Evolutionary conservation across 805 yeast species (phyloP).

Genomic region (Maudiozyma saulgeensis): DNA sequence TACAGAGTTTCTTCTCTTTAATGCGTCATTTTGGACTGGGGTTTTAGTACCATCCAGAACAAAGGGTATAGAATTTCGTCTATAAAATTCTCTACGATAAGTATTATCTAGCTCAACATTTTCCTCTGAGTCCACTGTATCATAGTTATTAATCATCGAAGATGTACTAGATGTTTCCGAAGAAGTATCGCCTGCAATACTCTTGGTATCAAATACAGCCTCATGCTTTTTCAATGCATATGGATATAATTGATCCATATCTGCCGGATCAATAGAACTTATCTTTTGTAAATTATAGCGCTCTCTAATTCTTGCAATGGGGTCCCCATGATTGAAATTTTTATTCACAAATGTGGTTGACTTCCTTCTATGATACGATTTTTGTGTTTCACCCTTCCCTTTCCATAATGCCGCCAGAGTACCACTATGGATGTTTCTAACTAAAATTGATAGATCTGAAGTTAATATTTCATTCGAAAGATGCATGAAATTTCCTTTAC

Average conservation of each 20-base stretch:
- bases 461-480: conserved; percentile 33
- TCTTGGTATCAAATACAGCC: background rate
- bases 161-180: conserved; percentile 5
- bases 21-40: background rate
- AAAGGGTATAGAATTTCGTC: conserved; percentile 22
- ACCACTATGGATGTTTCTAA: conserved; percentile 27
- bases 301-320: conserved; percentile 3
- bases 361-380: conserved; percentile 10
- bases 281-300: conserved; percentile 1
- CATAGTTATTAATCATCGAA: conserved; percentile 22
- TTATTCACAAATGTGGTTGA: conserved; percentile 11
- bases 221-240: background rate
- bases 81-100: conserved; percentile 18
- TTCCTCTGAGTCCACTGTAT: conserved; percentile 12
- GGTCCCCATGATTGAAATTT: conserved; percentile 18
- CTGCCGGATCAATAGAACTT: conserved; percentile 9
- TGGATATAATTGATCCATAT: background rate
- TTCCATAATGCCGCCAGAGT: conserved; percentile 38
- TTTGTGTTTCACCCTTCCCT: conserved; percentile 38
- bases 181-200: background rate
- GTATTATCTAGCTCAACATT: conserved; percentile 11
- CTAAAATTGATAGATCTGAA: conserved; percentile 29
- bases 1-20: conserved; percentile 18
- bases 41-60: conserved; percentile 6
- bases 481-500: conserved; percentile 30